Percentiles rank a stretch among this genome's conserved stretches.
phyloP scores from a whole-genome alignment of 352 stramenopile genomes.

The Globisporangium mamillatum region DNA sequence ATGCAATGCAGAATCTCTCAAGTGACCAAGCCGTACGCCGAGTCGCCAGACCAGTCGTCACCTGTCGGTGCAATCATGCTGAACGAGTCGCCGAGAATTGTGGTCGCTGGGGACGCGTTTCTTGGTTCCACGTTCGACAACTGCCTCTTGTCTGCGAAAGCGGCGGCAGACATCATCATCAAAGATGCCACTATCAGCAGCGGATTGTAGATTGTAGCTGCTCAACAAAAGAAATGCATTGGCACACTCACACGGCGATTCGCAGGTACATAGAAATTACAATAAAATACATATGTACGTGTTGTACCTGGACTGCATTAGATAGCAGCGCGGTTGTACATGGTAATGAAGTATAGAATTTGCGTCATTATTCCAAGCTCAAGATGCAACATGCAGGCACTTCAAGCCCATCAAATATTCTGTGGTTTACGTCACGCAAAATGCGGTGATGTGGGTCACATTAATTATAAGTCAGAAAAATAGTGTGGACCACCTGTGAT shows the following conservation, averaged over 20 bases:
- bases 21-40: slow-evolving; percentile 43
- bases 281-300: background rate
- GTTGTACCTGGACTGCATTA: too few relatives aligned
- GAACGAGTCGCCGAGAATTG: slow-evolving; percentile 46
- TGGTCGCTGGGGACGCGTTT: slow-evolving; percentile 67
- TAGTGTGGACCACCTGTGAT: background rate
- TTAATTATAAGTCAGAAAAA: background rate
- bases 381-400: background rate
- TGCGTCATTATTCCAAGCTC: background rate
- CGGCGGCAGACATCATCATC: slow-evolving; percentile 26
- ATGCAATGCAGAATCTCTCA: slow-evolving; percentile 51
- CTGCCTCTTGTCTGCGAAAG: slow-evolving; percentile 62
- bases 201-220: slow-evolving; percentile 40
- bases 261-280: background rate
- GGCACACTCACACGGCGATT: background rate
- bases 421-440: background rate
- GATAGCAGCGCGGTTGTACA: background rate
- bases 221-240: background rate
- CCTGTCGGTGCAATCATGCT: slow-evolving; percentile 32
- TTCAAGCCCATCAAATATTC: background rate
- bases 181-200: slow-evolving; percentile 22
- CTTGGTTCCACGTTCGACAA: slow-evolving; percentile 71
- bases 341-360: background rate
- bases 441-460: background rate
- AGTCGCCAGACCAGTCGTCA: slow-evolving; percentile 9